A percentile compares a stretch with the other conserved stretches of the same genome.
These are phyloP conservation scores for Zygotorulaspora chibaensis DNA, from an alignment of 805 yeast species.

Conservation along the genomic window DNA sequence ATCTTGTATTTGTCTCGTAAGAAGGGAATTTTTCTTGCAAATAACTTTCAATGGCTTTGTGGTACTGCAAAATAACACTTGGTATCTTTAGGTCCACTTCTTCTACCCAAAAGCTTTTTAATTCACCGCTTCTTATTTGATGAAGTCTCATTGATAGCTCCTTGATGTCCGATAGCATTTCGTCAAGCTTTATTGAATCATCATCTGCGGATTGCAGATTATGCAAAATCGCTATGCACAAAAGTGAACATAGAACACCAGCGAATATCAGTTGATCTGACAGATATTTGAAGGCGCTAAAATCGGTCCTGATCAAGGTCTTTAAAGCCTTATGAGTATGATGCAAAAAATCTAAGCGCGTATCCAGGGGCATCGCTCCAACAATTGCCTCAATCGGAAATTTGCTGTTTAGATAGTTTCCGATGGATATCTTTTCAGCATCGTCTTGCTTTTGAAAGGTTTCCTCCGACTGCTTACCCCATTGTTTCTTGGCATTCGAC, in stretches of 20 bases:
- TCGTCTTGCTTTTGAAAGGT: neutral
- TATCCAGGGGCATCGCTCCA: slow-evolving; percentile 12
- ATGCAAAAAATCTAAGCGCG: slow-evolving; percentile 11
- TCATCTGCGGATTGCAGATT: slow-evolving; percentile 5
- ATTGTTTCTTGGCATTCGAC: neutral
- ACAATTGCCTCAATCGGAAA: slow-evolving; percentile 18
- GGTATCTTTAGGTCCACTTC: slow-evolving; percentile 27
- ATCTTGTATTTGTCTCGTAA: slow-evolving; percentile 3
- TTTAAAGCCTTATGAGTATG: slow-evolving; percentile 19
- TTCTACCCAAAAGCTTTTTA: slow-evolving; percentile 28
- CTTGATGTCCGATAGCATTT: slow-evolving; percentile 17
- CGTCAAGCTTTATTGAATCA: slow-evolving; percentile 1
- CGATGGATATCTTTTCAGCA: slow-evolving; percentile 10
- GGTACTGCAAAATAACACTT: slow-evolving; percentile 25
- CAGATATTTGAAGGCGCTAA: slow-evolving; percentile 19
- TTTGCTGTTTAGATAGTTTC: slow-evolving; percentile 9
- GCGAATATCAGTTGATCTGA: slow-evolving; percentile 24
- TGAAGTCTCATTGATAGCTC: slow-evolving; percentile 21
- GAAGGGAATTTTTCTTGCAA: slow-evolving; percentile 19
- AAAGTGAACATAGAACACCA: slow-evolving; percentile 16
- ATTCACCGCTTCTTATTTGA: slow-evolving; percentile 22
- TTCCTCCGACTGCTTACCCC: neutral
- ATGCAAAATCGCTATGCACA: slow-evolving; percentile 12
- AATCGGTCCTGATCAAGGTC: slow-evolving; percentile 15
- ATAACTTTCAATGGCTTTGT: slow-evolving; percentile 21